Base-by-base conservation (phyloP, 2,329 filamentous ascomycete species). In the Alternaria alternata region DNA sequence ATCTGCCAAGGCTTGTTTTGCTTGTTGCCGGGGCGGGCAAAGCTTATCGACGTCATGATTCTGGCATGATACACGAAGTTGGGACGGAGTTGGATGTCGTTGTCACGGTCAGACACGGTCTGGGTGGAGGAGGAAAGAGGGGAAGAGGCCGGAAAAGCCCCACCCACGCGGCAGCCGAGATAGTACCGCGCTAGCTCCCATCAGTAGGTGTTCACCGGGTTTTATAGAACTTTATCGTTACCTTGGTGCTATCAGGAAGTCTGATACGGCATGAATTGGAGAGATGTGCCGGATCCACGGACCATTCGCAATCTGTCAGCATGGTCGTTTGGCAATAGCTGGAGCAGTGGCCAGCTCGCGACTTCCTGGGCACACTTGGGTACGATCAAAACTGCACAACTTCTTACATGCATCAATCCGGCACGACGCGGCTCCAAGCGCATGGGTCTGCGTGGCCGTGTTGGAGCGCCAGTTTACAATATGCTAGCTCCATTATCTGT, bases 31-130 rank as follows among this genome's bases (percentile, higher is more conserved):
- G n/a, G 38, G 20, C 32, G 52, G 18, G 39, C 7, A 54, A 68
- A 66, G 65, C 68, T 69, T 69, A 46, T 59, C 26, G 42, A 69
- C 69, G 63, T 71, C 66, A 71, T 70, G 42, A 26, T 63, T 39
- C 38, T 22, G 28, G 49, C 30, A 3, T 32, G n/a, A 38, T 38
- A 26, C 14, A 43, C 38, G 20, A 22, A 11, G 22, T 16, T 57
- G 39, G 34, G 30, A 47, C 7, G 24, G 14, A 34, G 24, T 30
- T 30, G 3, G n/a, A 20, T 39, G 28, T 32, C 4, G 43, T n/a
- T 54, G 30, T 54, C 38, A 30, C 20, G 38, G 34, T 32, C 39
- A 32, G 41, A 22, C 26, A 36, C 30, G 38, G 34, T 41, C 16
- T 52, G 38, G 22, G 30, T 54, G 42, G 54, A 57, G 41, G 51